phyloP scores from a whole-genome alignment of 1,284 basidiomycete species.

The Cystobasidiaceae sp. region DNA sequence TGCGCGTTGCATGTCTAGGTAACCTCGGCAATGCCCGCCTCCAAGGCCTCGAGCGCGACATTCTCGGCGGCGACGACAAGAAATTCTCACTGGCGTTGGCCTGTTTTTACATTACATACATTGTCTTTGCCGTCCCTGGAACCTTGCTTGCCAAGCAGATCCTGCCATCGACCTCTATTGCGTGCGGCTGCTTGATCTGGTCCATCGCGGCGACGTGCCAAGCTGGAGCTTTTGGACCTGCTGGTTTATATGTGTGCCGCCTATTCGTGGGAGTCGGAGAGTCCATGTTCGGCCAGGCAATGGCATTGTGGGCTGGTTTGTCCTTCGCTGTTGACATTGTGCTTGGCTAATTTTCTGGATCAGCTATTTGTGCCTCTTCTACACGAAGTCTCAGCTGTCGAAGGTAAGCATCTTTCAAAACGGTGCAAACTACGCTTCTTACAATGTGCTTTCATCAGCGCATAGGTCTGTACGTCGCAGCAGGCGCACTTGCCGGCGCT shows the following conservation, averaged over 20 bases:
- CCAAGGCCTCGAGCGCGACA: constrained; percentile 43
- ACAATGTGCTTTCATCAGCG: constrained; percentile 38
- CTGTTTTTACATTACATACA: constrained; percentile 49
- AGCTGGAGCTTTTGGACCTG: constrained; percentile 45
- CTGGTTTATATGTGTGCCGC: constrained; percentile 46
- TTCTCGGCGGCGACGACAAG: constrained; percentile 44
- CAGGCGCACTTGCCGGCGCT: constrained; percentile 51
- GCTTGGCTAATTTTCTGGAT: no score
- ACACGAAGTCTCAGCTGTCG: constrained; percentile 49
- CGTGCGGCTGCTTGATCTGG: constrained; percentile 49
- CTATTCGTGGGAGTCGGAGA: constrained; percentile 49
- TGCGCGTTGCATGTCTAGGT: not conserved
- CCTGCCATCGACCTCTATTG: constrained; percentile 47
- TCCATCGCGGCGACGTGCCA: constrained; percentile 48
- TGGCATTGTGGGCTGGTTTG: not conserved
- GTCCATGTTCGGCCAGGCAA: constrained; percentile 21
- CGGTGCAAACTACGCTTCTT: not conserved
- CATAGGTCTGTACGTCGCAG: constrained; percentile 50
- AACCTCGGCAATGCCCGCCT: constrained; percentile 44
- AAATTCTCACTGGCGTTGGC: constrained; percentile 48
- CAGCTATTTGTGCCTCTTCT: no score
- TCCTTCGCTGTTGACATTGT: no score
- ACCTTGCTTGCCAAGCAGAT: constrained; percentile 44
- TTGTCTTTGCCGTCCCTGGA: constrained; percentile 44
- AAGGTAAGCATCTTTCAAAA: constrained; percentile 33